Evolutionary conservation across 805 yeast genomes (phyloP).

Genomic region (Ascoidea rubescens): DNA sequence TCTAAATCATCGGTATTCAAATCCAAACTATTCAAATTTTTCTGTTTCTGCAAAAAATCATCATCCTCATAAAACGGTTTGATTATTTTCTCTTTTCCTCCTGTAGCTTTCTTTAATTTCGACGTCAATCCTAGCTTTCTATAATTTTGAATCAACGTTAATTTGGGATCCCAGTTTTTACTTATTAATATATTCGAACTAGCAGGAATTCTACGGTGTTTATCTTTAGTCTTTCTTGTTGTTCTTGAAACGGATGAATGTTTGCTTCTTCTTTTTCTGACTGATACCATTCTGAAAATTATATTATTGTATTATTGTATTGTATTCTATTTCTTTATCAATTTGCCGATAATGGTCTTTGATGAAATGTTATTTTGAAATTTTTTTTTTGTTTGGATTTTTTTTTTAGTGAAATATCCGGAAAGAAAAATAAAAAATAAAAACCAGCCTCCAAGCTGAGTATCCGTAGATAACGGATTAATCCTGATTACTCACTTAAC

Average conservation of each 20-base stretch:
- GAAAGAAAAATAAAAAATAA: too few species aligned
- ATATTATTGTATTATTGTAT: too few species aligned
- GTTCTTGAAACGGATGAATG: constrained; percentile 57
- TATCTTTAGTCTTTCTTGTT: constrained; percentile 59
- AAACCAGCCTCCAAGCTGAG: too few species aligned
- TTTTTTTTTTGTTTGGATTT: too few species aligned
- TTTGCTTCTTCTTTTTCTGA: constrained; percentile 76
- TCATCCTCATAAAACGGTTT: constrained; percentile 19
- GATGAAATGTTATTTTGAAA: too few species aligned
- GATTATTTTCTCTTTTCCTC: constrained; percentile 53
- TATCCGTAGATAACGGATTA: too few species aligned
- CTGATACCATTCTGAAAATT: constrained; percentile 38
- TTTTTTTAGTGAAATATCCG: too few species aligned
- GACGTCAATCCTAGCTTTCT: constrained; percentile 64
- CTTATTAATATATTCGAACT: constrained; percentile 72
- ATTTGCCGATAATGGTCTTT: too few species aligned
- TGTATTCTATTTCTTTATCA: too few species aligned
- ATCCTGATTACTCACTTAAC: too few species aligned
- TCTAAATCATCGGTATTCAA: constrained; percentile 18
- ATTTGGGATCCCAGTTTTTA: constrained; percentile 75
- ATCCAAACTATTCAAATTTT: constrained; percentile 15
- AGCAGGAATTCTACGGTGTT: constrained; percentile 50
- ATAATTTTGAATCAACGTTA: constrained; percentile 80
- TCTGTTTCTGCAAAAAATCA: constrained; percentile 22
- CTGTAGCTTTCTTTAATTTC: constrained; percentile 54